Conservation (phyloP, 192 early-diverging fungal genomes). For the Coemansia sp. region DNA sequence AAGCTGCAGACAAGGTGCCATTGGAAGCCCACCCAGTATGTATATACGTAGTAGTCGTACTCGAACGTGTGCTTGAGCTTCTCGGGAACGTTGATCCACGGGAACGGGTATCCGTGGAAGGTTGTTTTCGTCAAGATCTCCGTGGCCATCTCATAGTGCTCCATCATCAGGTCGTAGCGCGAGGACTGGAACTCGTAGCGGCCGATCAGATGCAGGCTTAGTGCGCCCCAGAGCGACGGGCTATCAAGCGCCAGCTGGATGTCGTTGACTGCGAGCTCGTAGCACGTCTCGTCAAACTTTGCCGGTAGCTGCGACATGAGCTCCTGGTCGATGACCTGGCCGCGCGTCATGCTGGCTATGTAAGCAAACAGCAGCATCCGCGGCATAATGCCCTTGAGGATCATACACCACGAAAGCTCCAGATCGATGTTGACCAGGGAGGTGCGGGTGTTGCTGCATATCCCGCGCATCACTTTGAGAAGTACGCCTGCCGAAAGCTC, state of each 20-base stretch:
- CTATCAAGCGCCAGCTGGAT: slow-evolving; percentile 25
- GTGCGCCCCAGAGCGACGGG: slow-evolving; percentile 45
- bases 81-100: slow-evolving; percentile 35
- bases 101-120: slow-evolving; percentile 42
- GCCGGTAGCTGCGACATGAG: slow-evolving; percentile 40
- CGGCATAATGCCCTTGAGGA: slow-evolving; percentile 50
- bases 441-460: slow-evolving; percentile 46
- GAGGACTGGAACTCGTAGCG: slow-evolving; percentile 54
- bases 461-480: slow-evolving; percentile 46
- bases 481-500: slow-evolving; percentile 37
- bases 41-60: slow-evolving; percentile 54
- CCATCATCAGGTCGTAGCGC: slow-evolving; percentile 48
- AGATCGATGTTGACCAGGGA: slow-evolving; percentile 50
- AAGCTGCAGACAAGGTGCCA: slow-evolving; percentile 51
- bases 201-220: slow-evolving; percentile 42
- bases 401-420: slow-evolving; percentile 51
- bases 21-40: slow-evolving; percentile 52
- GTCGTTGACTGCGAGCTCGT: slow-evolving; percentile 40
- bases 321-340: slow-evolving; percentile 34
- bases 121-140: slow-evolving; percentile 38
- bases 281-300: slow-evolving; percentile 52
- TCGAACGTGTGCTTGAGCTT: slow-evolving; percentile 41
- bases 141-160: slow-evolving; percentile 50
- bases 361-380: slow-evolving; percentile 43
- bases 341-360: slow-evolving; percentile 49